Evolutionary conservation across 805 yeast genomes (phyloP).

Genomic region (Pichia phayaonensis): DNA sequence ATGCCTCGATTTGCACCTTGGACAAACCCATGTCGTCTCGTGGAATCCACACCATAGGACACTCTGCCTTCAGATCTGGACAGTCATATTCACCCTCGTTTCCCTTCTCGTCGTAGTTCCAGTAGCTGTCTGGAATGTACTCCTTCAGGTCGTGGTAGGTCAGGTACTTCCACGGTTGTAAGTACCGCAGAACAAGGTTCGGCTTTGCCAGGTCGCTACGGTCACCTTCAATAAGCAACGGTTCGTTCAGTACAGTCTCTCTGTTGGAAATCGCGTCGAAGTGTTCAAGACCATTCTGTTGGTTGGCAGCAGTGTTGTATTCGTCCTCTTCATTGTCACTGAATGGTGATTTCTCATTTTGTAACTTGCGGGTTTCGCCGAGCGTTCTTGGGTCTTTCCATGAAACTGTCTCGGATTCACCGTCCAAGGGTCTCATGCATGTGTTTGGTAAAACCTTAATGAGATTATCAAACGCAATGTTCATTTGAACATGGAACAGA

Average conservation of each 20-base stretch:
- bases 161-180: slow-evolving; percentile 48
- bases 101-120: slow-evolving; percentile 38
- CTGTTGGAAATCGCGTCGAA: neutral
- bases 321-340: neutral
- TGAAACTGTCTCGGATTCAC: slow-evolving; percentile 56
- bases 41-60: slow-evolving; percentile 91
- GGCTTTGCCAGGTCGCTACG: slow-evolving; percentile 14
- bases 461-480: slow-evolving; percentile 57
- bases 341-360: slow-evolving; percentile 7
- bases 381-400: slow-evolving; percentile 21
- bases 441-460: slow-evolving; percentile 56
- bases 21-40: slow-evolving; percentile 82
- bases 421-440: slow-evolving; percentile 71
- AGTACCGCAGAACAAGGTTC: slow-evolving; percentile 34
- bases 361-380: slow-evolving; percentile 1
- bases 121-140: slow-evolving; percentile 53
- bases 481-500: slow-evolving; percentile 60
- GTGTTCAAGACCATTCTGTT: neutral
- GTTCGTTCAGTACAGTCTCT: slow-evolving; percentile 29
- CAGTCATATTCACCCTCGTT: slow-evolving; percentile 54
- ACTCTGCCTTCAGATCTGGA: slow-evolving; percentile 62
- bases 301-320: neutral
- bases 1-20: slow-evolving; percentile 44
- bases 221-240: slow-evolving; percentile 66
- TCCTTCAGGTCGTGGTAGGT: slow-evolving; percentile 41